Evolutionary conservation across 192 early-diverging fungal genomes (phyloP), one percentile per base, ranked within the genome.

Genomic region (Coemansia furcata): DNA sequence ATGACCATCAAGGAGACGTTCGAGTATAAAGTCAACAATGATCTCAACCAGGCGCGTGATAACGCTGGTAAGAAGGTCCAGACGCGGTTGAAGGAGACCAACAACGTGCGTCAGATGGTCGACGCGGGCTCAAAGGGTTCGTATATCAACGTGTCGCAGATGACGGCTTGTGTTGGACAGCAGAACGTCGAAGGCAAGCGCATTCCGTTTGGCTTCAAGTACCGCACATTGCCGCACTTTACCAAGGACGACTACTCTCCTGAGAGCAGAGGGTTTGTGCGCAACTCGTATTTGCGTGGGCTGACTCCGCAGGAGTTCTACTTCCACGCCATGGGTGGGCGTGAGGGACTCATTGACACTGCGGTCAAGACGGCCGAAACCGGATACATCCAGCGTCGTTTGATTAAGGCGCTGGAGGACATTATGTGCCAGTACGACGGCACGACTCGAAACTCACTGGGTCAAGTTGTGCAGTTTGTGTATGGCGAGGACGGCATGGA

Each of bases 401-500:
- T 99, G 64, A 91, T 99, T 60, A 99, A 99, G 85, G 94, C 96
- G 15, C 77, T 99, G 67, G 97, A 99, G 78, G 97, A 98, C 86
- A 89, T 97, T 29, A 95, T 94, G 91, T 94, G 94, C 58, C 90
- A 97, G 77, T 98, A 98, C 65, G 97, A 99, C 79, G 95, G 95
- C 57, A 97, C 97, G 36, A 92, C 98, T 21, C 89, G 97, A 36
- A 95, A 98, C 85, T 93, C 97, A 10, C 82, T 93, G 29, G 95
- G 95, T 23, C 90, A 95, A 68, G 86, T 99, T 43, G 81, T 99
- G 19, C 95, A 99, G 84, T 99, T 98, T 85, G 89, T 87, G 67
- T 99, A 98, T 75, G 97, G 97, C 57, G 97, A 99, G 72, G 97
- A 99, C 74, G 96, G 96, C 50, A 96, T 98, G 93, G 97, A 99